These are phyloP conservation scores for Ascomycota sp. DNA, from an alignment of 2,329 filamentous ascomycete species.

Conservation along the genomic window DNA sequence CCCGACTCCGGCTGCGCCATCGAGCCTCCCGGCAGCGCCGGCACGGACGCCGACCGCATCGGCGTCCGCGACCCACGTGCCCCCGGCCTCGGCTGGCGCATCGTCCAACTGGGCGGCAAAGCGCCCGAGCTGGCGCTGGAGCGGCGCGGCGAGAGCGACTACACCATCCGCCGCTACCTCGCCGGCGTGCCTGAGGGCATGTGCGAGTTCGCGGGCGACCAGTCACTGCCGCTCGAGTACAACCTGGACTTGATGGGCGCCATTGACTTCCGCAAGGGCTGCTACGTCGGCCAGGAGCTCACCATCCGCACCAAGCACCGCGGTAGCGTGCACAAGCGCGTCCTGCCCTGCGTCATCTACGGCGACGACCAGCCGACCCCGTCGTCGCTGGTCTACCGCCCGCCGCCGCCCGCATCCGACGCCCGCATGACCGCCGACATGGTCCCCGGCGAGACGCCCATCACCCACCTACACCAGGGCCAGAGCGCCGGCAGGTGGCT, in stretches of 20 bases:
- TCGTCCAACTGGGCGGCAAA: slow-evolving; percentile 15
- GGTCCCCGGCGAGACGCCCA: slow-evolving; percentile 25
- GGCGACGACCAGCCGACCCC: slow-evolving; percentile 18
- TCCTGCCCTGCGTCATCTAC: slow-evolving; percentile 65
- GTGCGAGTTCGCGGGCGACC: slow-evolving; percentile 49
- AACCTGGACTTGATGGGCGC: slow-evolving; percentile 75
- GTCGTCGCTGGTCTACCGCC: no score
- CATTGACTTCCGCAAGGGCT: slow-evolving; percentile 88
- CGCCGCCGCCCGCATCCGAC: slow-evolving; percentile 28
- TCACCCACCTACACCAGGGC: slow-evolving; percentile 33
- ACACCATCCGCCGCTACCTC: slow-evolving; percentile 59
- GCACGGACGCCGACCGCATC: slow-evolving; percentile 7
- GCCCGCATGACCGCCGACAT: no score
- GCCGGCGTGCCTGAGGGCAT: slow-evolving; percentile 73
- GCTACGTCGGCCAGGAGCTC: slow-evolving; percentile 90
- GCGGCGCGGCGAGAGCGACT: slow-evolving; percentile 33
- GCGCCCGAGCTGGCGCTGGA: slow-evolving; percentile 20
- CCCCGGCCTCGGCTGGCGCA: slow-evolving; percentile 32
- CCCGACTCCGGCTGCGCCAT: background rate
- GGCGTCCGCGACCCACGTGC: slow-evolving; percentile 30
- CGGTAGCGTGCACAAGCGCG: slow-evolving; percentile 77
- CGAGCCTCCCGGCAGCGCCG: background rate
- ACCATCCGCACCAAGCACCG: slow-evolving; percentile 91
- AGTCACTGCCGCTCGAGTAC: slow-evolving; percentile 65
- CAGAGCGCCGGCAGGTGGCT: slow-evolving; percentile 69